A percentile compares a stretch with the other conserved stretches of the same genome.
Conservation (phyloP, 1,139 yeast species). For the Sugiyamaella novakii region DNA sequence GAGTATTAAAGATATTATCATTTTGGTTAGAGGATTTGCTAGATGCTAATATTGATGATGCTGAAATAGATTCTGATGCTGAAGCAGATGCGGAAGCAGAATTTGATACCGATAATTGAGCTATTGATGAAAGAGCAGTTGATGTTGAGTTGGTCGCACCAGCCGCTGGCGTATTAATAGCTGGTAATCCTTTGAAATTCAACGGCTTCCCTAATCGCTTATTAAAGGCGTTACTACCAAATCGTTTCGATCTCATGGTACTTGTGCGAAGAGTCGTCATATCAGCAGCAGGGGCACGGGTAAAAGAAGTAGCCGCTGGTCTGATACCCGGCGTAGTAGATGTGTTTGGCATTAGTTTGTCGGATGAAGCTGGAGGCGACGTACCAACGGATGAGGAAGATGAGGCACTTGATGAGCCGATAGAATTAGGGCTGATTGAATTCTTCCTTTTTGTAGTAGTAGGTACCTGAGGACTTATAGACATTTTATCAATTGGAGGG, state of each 20-base stretch:
- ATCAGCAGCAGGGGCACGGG: conserved; percentile 24
- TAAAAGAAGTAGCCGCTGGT: conserved; percentile 20
- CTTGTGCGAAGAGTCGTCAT: conserved; percentile 20
- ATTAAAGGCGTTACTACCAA: conserved; percentile 19
- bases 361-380: conserved; percentile 10
- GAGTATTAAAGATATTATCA: too few relatives aligned
- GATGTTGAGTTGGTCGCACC: conserved; percentile 3
- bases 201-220: conserved; percentile 15
- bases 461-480: conserved; percentile 3
- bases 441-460: not conserved
- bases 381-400: conserved; percentile 5
- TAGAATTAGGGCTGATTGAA: conserved; percentile 10
- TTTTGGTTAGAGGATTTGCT: too few relatives aligned
- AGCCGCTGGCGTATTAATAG: not conserved
- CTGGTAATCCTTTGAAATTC: conserved; percentile 15
- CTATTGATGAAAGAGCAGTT: conserved; percentile 5
- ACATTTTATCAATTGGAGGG: conserved; percentile 7
- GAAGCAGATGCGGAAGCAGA: not conserved
- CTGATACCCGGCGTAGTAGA: conserved; percentile 22
- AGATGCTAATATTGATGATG: too few relatives aligned
- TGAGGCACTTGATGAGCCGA: conserved; percentile 3
- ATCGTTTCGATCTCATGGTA: conserved; percentile 18
- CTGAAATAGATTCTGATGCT: not conserved
- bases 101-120: conserved; percentile 10
- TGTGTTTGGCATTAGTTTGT: conserved; percentile 5